A percentile compares a stretch with the other conserved stretches of the same genome.
phyloP scores from a whole-genome alignment of 192 early-diverging fungal genomes.

The Oehlia diaphana region DNA sequence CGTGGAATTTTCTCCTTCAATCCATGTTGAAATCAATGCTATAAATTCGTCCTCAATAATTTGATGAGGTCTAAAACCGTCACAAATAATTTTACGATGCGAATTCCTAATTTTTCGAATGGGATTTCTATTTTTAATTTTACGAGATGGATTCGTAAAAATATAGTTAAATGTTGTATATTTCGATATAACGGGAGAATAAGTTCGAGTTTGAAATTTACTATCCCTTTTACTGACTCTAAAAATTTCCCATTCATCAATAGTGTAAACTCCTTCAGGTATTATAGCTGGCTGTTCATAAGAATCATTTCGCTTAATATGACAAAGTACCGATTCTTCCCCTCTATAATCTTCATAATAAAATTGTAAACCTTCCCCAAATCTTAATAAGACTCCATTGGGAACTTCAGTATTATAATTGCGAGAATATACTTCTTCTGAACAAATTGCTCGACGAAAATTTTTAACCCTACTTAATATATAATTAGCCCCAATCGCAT shows the following conservation, averaged over 20 bases:
- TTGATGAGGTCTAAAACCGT: not conserved
- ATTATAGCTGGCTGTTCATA: not conserved
- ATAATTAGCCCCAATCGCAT: not conserved
- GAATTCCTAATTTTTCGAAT: not conserved
- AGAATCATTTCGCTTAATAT: not conserved
- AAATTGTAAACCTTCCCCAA: not conserved
- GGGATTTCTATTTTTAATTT: no score
- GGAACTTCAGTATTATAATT: not conserved
- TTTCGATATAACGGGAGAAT: not conserved
- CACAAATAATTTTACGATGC: not conserved
- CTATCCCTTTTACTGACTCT: not conserved
- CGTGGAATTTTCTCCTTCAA: not conserved
- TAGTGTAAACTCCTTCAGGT: not conserved
- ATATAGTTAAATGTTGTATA: not conserved
- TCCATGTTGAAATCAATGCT: not conserved
- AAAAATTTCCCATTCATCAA: constrained; percentile 15
- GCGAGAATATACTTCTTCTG: not conserved
- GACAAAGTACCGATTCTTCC: not conserved
- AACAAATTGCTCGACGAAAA: not conserved
- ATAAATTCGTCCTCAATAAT: constrained; percentile 7
- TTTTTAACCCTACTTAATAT: not conserved
- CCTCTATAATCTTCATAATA: not conserved
- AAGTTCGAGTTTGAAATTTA: not conserved
- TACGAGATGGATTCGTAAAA: no score
- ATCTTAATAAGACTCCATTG: constrained; percentile 4